Conservation (phyloP, 1,139 yeast genomes). For the Yamadazyma atlantica region DNA sequence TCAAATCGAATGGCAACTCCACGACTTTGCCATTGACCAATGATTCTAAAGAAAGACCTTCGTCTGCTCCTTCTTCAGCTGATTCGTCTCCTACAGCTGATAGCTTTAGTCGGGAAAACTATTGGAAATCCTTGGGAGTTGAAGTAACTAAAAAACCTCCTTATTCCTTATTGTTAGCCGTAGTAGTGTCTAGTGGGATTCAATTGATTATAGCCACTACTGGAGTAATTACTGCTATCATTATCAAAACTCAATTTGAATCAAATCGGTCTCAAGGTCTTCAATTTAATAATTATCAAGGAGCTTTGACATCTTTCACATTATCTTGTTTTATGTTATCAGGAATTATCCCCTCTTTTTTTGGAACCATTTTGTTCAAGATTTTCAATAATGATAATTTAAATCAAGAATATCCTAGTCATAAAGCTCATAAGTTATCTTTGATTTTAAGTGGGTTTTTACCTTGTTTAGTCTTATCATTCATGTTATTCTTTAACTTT, state of each 20-base stretch:
- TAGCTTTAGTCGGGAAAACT: slow-evolving; percentile 6
- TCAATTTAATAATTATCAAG: slow-evolving; percentile 56
- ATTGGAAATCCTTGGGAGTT: slow-evolving; percentile 55
- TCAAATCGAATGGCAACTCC: slow-evolving; percentile 21
- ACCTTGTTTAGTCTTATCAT: slow-evolving; percentile 56
- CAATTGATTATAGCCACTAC: slow-evolving; percentile 65
- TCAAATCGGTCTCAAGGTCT: slow-evolving; percentile 21
- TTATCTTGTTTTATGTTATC: slow-evolving; percentile 62
- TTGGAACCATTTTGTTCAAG: slow-evolving; percentile 63
- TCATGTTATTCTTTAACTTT: slow-evolving; percentile 58
- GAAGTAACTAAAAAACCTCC: slow-evolving; percentile 58
- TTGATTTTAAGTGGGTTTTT: slow-evolving; percentile 58
- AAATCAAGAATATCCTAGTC: slow-evolving; percentile 23
- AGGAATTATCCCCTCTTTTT: slow-evolving; percentile 71
- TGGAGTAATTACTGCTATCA: slow-evolving; percentile 61
- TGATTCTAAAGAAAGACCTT: neutral
- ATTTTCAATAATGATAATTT: slow-evolving; percentile 42
- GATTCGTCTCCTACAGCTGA: slow-evolving; percentile 3
- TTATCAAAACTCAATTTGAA: slow-evolving; percentile 42
- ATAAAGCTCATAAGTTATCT: slow-evolving; percentile 30
- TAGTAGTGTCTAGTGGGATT: slow-evolving; percentile 71
- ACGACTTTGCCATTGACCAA: slow-evolving; percentile 19
- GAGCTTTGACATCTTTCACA: slow-evolving; percentile 59
- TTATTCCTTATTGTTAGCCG: slow-evolving; percentile 46
- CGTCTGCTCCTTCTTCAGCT: slow-evolving; percentile 8